Base-by-base conservation (phyloP, 768 basidiomycete genomes). In the Tylopilus rubrobrunneus region DNA sequence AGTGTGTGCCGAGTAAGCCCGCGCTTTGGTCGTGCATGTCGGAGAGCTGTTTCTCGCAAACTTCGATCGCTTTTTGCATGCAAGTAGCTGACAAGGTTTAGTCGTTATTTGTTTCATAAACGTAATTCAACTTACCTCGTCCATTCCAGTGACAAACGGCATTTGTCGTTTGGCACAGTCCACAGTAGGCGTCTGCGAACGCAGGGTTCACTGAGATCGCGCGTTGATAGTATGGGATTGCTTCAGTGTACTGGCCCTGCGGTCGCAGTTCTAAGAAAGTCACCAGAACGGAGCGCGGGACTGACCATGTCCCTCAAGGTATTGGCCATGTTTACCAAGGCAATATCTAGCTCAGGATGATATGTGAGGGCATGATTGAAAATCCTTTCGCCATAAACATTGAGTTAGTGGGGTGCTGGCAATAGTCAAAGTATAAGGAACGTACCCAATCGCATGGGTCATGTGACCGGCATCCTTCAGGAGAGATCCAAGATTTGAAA, bases 251-350 rank as follows among this genome's bases (percentile, higher is more conserved):
- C 42, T 69, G 72, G 19, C 74, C 74, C 77, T 77, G 51, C 36
- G 7, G 12, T 23, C 52, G 6, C 23, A 34, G 14, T 15, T 23
- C 11, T 11, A 10, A 40, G 41, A 33, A 25, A 7, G 45, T 29
- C 17, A 21, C 17, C 2, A 43, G 28, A 37, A 57, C 11, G 17
- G 41, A 39, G 10, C 5, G 33, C 4, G 19, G 23, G 31, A 49
- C 73, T 41, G 34, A 80, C 78, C 51, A 63, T 64, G 56, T 80
- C 79, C 59, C 78, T 79, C 59, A 80, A 61, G 0, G 77, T 76
- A 62, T 78, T 80, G 17, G 74, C 79, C 63, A 80, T 69, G 51
- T 80, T 80, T 15, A 78, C 77, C 10, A 80, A 67, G 4, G 79
- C 78, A 52, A 80, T 75, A 41, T 78, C 79, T 33, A 78, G 75